Percentiles rank a stretch among this genome's conserved stretches.
Conservation (phyloP, 2,329 filamentous ascomycete species). For the Lasiodiplodia sp. region DNA sequence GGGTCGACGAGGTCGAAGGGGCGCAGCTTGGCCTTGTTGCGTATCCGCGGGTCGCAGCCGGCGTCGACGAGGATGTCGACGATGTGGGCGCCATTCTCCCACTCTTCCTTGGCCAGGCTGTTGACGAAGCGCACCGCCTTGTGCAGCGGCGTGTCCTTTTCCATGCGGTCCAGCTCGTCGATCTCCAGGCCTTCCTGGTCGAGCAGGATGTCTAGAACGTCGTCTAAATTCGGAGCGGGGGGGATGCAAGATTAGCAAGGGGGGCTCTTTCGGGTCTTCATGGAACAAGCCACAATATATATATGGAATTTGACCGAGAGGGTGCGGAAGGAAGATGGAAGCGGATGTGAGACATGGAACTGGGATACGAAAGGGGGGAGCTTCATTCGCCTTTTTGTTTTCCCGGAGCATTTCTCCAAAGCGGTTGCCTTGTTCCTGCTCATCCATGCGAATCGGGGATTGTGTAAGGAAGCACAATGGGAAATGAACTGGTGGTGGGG, state of each 20-base stretch:
- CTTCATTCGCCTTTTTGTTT: neutral
- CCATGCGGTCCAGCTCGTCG: slow-evolving; percentile 74
- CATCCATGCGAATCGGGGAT: neutral
- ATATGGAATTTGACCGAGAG: neutral
- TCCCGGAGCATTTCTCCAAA: neutral
- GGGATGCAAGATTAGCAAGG: neutral
- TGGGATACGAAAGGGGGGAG: neutral
- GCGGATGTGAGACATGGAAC: neutral
- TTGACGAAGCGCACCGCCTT: slow-evolving; percentile 80
- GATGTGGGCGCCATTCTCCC: slow-evolving; percentile 68
- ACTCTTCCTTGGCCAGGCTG: slow-evolving; percentile 67
- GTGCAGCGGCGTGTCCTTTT: slow-evolving; percentile 82
- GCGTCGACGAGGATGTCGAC: slow-evolving; percentile 85
- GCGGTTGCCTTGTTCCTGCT: neutral
- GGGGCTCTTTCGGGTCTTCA: neutral
- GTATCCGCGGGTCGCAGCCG: slow-evolving; percentile 68
- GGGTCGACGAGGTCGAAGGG: slow-evolving; percentile 78
- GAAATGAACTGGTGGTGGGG: neutral
- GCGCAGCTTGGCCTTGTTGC: slow-evolving; percentile 77
- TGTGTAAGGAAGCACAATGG: neutral
- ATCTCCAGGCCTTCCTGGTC: slow-evolving; percentile 87
- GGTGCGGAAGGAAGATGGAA: neutral
- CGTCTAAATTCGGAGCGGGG: slow-evolving; percentile 59
- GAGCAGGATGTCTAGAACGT: slow-evolving; percentile 81
- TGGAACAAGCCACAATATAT: slow-evolving; percentile 7